A percentile compares a stretch with the other conserved stretches of the same genome.
Conservation (phyloP, 805 yeast species). For the Yarrowia hollandica region DNA sequence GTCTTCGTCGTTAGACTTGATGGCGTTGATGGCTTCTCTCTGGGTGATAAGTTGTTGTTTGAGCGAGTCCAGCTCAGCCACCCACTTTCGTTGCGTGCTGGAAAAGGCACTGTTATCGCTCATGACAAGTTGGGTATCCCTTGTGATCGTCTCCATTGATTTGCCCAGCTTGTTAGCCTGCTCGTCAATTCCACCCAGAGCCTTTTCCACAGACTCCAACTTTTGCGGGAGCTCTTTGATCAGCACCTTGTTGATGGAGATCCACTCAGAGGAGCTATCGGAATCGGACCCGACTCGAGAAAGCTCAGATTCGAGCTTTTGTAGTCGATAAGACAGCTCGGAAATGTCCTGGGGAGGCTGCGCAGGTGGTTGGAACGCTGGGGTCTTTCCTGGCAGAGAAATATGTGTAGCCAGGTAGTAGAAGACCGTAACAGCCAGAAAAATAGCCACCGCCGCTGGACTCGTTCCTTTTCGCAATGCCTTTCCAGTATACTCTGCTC, state of each 20-base stretch:
- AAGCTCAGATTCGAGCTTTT: constrained; percentile 3
- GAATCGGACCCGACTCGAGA: constrained; percentile 1
- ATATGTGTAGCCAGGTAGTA: not conserved
- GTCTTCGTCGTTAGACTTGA: constrained; percentile 11
- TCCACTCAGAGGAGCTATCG: constrained; percentile 8
- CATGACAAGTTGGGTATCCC: not conserved
- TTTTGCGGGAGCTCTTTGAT: not conserved
- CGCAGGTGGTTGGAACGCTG: not conserved
- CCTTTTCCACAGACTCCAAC: not conserved
- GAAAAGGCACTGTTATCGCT: not conserved
- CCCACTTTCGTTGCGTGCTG: not conserved
- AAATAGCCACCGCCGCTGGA: not conserved
- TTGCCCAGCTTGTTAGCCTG: not conserved
- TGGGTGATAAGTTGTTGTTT: constrained; percentile 9
- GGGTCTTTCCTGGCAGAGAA: not conserved
- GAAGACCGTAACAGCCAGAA: not conserved
- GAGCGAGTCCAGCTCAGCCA: constrained; percentile 1
- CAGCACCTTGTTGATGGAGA: not conserved
- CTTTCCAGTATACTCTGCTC: not conserved
- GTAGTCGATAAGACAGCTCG: not conserved
- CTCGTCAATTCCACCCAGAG: not conserved
- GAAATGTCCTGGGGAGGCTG: not conserved
- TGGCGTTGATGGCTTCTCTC: constrained; percentile 8
- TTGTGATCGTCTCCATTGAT: not conserved
- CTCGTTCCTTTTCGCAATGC: not conserved